Conservation (phyloP, 345 rosid genomes). For the Salix viminalis region DNA sequence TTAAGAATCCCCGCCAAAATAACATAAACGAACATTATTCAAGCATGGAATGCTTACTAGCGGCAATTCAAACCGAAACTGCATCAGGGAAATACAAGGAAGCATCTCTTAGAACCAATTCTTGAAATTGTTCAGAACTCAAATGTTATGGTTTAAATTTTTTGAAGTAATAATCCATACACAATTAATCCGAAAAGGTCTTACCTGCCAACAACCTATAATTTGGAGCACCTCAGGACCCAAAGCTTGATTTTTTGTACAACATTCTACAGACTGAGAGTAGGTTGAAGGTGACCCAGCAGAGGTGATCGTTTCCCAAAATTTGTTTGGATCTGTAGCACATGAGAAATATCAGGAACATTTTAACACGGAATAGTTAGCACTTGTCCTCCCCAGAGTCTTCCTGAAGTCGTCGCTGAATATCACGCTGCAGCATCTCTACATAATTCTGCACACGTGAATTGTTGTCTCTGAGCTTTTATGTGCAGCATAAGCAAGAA, state of each 20-base stretch:
- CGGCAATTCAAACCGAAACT: background rate
- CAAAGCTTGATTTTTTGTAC: conserved; percentile 7
- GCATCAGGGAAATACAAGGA: background rate
- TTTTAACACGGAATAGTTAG: background rate
- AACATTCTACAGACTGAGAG: background rate
- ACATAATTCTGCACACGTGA: conserved; percentile 55
- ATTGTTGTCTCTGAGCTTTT: background rate
- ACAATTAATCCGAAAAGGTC: background rate
- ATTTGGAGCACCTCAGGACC: background rate
- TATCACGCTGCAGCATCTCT: conserved; percentile 51
- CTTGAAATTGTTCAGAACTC: background rate
- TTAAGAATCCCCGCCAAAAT: background rate
- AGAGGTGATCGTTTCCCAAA: background rate
- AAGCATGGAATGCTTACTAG: background rate
- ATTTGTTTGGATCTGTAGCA: background rate
- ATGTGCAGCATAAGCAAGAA: background rate
- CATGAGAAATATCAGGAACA: background rate
- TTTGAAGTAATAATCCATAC: background rate
- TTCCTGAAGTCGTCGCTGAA: conserved; percentile 35
- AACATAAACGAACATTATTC: background rate
- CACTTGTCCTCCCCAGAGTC: conserved; percentile 24
- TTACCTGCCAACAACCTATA: background rate
- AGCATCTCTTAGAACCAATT: background rate
- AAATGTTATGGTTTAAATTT: background rate
- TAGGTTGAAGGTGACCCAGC: background rate